These are phyloP conservation scores for Ascochyta clinopodiicola DNA, from an alignment of 2,329 filamentous ascomycete genomes.

Conservation along the genomic window DNA sequence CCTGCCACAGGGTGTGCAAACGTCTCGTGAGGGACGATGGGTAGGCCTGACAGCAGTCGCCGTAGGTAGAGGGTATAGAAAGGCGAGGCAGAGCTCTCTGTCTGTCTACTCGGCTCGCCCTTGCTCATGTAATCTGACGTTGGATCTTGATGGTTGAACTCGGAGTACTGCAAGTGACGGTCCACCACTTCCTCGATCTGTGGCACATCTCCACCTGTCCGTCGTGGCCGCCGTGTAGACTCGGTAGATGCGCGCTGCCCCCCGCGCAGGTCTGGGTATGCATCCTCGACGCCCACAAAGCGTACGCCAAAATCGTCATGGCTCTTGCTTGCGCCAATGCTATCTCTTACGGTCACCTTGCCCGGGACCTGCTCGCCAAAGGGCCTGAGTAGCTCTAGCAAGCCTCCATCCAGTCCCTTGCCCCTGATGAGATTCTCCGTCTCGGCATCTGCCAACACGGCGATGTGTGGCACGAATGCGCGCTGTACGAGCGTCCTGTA, in stretches of 20 bases:
- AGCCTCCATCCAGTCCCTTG: constrained; percentile 83
- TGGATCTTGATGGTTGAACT: constrained; percentile 56
- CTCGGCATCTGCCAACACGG: constrained; percentile 84
- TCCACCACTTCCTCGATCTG: constrained; percentile 83
- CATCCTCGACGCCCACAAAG: constrained; percentile 74
- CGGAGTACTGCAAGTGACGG: constrained; percentile 77
- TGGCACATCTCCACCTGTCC: constrained; percentile 61
- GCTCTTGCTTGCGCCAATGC: constrained; percentile 78
- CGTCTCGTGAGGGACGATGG: constrained; percentile 84
- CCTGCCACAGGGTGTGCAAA: constrained; percentile 94
- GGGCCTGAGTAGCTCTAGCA: constrained; percentile 85
- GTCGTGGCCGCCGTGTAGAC: constrained; percentile 42
- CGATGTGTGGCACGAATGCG: constrained; percentile 88
- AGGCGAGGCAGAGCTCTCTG: constrained; percentile 63
- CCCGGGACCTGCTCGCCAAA: constrained; percentile 89
- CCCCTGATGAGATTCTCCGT: constrained; percentile 79
- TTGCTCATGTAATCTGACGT: constrained; percentile 53
- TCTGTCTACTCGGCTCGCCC: constrained; percentile 16
- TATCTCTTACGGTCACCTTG: constrained; percentile 89
- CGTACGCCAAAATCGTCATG: constrained; percentile 92
- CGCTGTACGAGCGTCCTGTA: constrained; percentile 73
- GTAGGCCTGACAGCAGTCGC: constrained; percentile 79
- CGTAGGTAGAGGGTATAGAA: constrained; percentile 88
- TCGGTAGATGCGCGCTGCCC: constrained; percentile 36
- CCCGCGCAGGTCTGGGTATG: constrained; percentile 50